Evolutionary conservation across 345 rosid genomes (phyloP), one percentile per base, ranked within the genome.

Genomic region (Citrus unshiu): DNA sequence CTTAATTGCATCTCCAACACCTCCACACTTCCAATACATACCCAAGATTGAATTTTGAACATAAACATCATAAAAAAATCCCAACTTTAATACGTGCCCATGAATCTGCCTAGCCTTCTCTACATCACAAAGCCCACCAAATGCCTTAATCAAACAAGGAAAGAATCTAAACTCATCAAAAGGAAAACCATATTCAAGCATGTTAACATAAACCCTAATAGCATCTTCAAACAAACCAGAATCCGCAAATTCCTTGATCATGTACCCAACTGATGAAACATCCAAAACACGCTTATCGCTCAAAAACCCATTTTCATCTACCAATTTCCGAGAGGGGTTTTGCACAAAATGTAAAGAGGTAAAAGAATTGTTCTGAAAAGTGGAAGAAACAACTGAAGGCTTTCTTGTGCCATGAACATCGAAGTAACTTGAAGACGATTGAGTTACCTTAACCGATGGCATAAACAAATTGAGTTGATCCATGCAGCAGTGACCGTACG

Each of bases 141-240:
- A 75, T 22, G 87, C 88, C 73, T 88, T 89, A 71, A 89, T 80
- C 73, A 87, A 75, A 82, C 80, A 67, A 18, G 90, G 86, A 78
- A 87, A 85, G 39, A 81, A 83, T 32, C 75, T 69, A 73, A 80
- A 85, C 49, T 78, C 77, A 62, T 71, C 77, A n/a, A 79, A 77
- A 22, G 80, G 77, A 64, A 80, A 76, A 39, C 85, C 87, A 72
- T 35, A 73, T 75, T 80, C 84, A 76, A 88, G 83, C 74, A 85
- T 78, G 77, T 79, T 59, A 61, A 82, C 40, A 29, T 84, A 86
- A 56, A 71, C 74, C 75, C 70, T 30, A 8, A 84, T 70, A 59
- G 86, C 85, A 79, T 84, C 86, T 51, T 80, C 85, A 67, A 80
- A 88, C 68, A 79, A 78, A 30, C 87, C 89, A 12, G 76, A 14